Evolutionary conservation across 768 basidiomycete genomes (phyloP), one percentile per base, ranked within the genome.

Genomic region (Boletus sp.): DNA sequence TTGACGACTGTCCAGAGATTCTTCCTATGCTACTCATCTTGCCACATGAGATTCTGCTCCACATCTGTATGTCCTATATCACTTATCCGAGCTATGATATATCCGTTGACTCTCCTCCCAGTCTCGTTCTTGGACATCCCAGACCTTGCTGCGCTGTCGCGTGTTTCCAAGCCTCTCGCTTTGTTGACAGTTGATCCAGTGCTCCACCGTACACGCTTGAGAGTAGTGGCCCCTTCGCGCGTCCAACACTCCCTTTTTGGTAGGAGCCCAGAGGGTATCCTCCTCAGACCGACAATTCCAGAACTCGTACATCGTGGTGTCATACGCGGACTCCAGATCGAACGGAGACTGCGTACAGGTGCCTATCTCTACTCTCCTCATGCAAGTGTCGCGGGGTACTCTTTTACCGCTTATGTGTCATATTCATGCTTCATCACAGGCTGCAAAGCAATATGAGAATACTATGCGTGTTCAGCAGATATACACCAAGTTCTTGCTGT

Each of bases 51-150:
- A 72, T 81, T 35, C 57, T 83, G 29, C 76, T 89, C 45, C 74
- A 84, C 61, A 86, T 89, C 32, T 72, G 86, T 86, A 61, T 56
- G 81, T 66, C 48, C n/a, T 44, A 9, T 20, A 8, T 18, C 30
- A 5, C 12, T 10, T 1, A 15, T 40, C 14, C 5, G 7, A 30
- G 18, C 17, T 0, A 14, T 28, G n/a, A 9, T 28, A 9, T 37
- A 17, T 45, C 52, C 20, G 12, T 20, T 58, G 52, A 64, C 44
- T 28, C 2, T 24, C 28, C 7, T 39, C 20, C 3, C 55, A 89
- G 88, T 87, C 45, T 83, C 85, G 1, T 90, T 82, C 68, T 76
- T 91, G 53, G 89, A 90, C 70, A 70, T 90, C 7, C 89, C 89
- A 0, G 89, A 91, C 66, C 79, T 90, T 46, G 80, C 79, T 47